Evolutionary conservation across 2,329 filamentous ascomycete species (phyloP), one percentile per base, ranked within the genome.

Genomic region (Pyrenochaeta sp.): DNA sequence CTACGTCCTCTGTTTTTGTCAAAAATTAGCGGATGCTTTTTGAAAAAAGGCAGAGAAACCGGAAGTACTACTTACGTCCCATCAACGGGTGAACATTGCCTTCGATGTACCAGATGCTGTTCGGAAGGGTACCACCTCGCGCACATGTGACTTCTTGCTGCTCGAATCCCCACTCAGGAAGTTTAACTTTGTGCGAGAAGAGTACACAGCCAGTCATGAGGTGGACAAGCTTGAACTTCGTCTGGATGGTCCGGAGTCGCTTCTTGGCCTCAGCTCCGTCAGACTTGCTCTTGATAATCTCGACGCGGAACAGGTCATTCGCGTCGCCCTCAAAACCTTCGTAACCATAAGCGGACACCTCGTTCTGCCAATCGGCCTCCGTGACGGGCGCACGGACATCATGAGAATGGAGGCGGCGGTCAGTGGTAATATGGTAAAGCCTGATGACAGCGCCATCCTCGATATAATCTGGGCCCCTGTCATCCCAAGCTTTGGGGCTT

Each of bases 131-230:
- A 68, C 93, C 95, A 47, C 91, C 90, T 68, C 89, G 90, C 7
- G 95, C 95, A 75, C 95, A 99, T 22, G 94, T 98, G n/a, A 99
- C 95, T 79, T 99, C 95, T 78, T 99, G 95, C 78, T 99, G 95
- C 78, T 98, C 95, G 51, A 90, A 99, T 46, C 91, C 95, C 95
- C 95, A 99, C 2, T 96, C 93, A 2, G 95, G 95, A 57, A 99
- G 89, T 83, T 99, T 99, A 76, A 98, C 93, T 82, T 97, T 98
- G 85, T 99, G 95, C 0, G 94, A 98, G 84, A 99, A 99, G 25
- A 99, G 85, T 12, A 90, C 91, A 75, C 95, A 99, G 46, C 94
- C 93, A 62, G 93, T 97, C 95, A 99, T 98, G 76, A 97, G 81
- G 75, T 99, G 95, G 34, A 98, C 86, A 44, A 99, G 90, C 74